Percentiles rank a stretch among this genome's conserved stretches.
These are phyloP conservation scores for Trichaptum fuscoviolaceum DNA, from an alignment of 768 basidiomycete species.

Conservation along the genomic window DNA sequence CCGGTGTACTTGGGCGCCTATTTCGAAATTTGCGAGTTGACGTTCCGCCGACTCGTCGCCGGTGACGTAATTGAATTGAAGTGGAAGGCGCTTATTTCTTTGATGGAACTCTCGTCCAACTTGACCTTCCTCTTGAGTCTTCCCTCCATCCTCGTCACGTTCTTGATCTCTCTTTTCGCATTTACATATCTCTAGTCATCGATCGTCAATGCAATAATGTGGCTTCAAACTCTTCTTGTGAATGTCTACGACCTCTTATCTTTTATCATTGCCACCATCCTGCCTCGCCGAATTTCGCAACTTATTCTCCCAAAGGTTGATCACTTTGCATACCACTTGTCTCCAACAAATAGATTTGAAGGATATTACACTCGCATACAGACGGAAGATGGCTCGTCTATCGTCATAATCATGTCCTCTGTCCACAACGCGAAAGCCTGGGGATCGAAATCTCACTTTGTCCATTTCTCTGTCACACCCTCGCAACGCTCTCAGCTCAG, in stretches of 20 bases:
- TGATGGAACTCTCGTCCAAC: too few relatives aligned
- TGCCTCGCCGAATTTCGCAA: not conserved
- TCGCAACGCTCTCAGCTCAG: not conserved
- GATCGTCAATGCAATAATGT: not conserved
- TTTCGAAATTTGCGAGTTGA: too few relatives aligned
- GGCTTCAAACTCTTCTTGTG: not conserved
- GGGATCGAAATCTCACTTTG: not conserved
- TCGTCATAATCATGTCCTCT: constrained; percentile 5
- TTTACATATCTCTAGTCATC: too few relatives aligned
- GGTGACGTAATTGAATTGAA: too few relatives aligned
- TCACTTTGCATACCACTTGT: constrained; percentile 3
- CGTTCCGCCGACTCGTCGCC: too few relatives aligned
- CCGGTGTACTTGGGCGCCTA: too few relatives aligned
- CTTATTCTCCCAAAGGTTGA: not conserved
- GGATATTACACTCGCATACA: not conserved
- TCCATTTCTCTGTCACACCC: constrained; percentile 3
- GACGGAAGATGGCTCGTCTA: not conserved
- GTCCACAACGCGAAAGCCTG: constrained; percentile 2
- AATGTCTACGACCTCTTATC: not conserved
- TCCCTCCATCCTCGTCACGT: too few relatives aligned
- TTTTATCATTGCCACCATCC: not conserved
- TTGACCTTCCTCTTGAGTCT: too few relatives aligned
- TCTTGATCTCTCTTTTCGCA: too few relatives aligned
- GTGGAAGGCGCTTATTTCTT: too few relatives aligned
- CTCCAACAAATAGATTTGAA: not conserved